Evolutionary conservation across 2,329 filamentous ascomycete genomes (phyloP), one percentile per base, ranked within the genome.

Genomic region (Mycocentrospora acerina): DNA sequence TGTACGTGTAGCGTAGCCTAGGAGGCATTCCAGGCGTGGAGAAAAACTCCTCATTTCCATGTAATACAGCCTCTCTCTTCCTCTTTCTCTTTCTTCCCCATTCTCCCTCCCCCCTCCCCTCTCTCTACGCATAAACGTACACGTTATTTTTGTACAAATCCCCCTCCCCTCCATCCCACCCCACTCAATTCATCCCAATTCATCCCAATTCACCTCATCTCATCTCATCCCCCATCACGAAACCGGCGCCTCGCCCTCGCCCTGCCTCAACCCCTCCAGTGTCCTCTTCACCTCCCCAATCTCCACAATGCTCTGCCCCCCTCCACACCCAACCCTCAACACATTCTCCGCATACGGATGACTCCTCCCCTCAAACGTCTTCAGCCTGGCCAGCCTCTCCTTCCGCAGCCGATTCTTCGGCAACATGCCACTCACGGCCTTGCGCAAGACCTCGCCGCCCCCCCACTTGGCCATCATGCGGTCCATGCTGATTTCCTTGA

Each of bases 391-490:
- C 72, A 98, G 73, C 50, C 94, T 75, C 75, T 89, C 87, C 67
- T 96, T 90, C 58, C 91, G 77, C 62, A 98, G 72, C 60, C 90
- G 76, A 72, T 98, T 98, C 80, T 98, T 98, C 37, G 93, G 93
- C 70, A 98, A 71, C 93, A 98, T 98, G 32, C 94, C 94, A 64
- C 86, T 86, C 27, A 98, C 94, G 1, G 94, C 93, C 68, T 90
- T 87, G 60, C 89, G 79, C 65, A 98, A 71, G 25, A 98, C 84
- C 77, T 98, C 93, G 25, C 85, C 85, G 33, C 93, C 93, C 50
- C 93, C 93, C 75, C 89, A 87, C 77, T 96, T 96, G 60, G 81
- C 85, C 78, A 96, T 93, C 76, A 98, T 81, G 54, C 83, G 81
- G 64, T 97, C 91, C 91, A 98, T 95, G 41, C 85, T 95, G 67